Evolutionary conservation across 768 basidiomycete genomes (phyloP).

Genomic region (Termitomyces sp.): DNA sequence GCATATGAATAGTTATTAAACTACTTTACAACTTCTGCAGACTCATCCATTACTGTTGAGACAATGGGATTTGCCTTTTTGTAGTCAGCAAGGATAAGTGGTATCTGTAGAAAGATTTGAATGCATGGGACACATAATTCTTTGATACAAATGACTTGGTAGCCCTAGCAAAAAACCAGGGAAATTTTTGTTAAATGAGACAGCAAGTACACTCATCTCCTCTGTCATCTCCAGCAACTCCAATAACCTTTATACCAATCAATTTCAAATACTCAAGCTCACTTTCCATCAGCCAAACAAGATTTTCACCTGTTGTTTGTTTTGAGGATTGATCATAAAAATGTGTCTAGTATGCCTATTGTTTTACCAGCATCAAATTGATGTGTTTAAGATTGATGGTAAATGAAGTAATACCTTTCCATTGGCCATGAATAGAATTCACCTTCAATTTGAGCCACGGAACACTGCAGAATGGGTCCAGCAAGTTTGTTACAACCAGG

Average conservation of each 20-base stretch:
- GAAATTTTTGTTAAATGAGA: background rate
- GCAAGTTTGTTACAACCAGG: background rate
- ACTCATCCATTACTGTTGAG: background rate
- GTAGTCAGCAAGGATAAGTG: background rate
- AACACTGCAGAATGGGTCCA: background rate
- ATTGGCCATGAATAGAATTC: background rate
- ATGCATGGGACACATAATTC: background rate
- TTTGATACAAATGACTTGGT: background rate
- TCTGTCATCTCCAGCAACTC: background rate
- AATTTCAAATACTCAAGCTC: background rate
- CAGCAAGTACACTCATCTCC: background rate
- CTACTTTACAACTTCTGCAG: conserved; percentile 4
- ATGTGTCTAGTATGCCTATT: background rate
- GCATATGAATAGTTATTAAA: conserved; percentile 8
- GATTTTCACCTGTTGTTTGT: background rate
- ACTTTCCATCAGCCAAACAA: background rate
- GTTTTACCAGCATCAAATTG: background rate
- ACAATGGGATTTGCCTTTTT: conserved; percentile 5
- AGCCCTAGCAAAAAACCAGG: no score
- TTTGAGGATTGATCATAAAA: background rate
- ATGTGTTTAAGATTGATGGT: background rate
- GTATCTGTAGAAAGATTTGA: background rate
- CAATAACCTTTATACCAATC: background rate
- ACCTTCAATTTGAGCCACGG: background rate
- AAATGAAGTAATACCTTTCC: background rate